A percentile compares a stretch with the other conserved stretches of the same genome.
Evolutionary conservation across 768 basidiomycete species (phyloP).

Genomic region (Calocera viscosa): DNA sequence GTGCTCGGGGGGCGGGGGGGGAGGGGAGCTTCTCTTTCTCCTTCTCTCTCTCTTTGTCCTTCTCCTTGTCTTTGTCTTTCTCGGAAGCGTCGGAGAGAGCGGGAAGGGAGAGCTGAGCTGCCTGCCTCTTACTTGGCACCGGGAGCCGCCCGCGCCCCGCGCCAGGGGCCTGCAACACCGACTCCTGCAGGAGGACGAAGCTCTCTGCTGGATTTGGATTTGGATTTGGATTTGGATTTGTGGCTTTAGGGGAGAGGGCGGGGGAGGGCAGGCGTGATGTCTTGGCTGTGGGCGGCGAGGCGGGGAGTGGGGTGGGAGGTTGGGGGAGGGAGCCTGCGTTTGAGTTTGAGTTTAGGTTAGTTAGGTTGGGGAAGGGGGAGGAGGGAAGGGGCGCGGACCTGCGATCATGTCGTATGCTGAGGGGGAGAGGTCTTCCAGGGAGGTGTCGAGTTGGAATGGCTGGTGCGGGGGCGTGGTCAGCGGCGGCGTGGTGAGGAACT

Average conservation of each 20-base stretch:
- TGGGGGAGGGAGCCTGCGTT: slow-evolving; percentile 36
- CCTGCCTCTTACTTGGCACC: too few relatives aligned
- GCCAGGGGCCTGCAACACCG: neutral
- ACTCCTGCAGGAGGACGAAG: slow-evolving; percentile 7
- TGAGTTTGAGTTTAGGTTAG: neutral
- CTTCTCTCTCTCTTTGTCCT: too few relatives aligned
- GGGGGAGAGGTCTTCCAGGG: slow-evolving; percentile 72
- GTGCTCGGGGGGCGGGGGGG: slow-evolving; percentile 50
- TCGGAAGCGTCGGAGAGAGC: too few relatives aligned
- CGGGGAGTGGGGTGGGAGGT: slow-evolving; percentile 30
- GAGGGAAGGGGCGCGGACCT: slow-evolving; percentile 31
- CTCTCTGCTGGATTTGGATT: neutral
- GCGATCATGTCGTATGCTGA: slow-evolving; percentile 81
- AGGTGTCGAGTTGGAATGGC: slow-evolving; percentile 83
- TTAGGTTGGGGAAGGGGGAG: neutral
- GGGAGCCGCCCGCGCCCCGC: neutral
- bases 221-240: slow-evolving; percentile 24
- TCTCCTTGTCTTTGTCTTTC: too few relatives aligned
- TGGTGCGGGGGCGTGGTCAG: slow-evolving; percentile 27
- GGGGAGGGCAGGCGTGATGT: too few relatives aligned
- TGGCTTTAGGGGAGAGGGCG: neutral
- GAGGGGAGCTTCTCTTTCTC: too few relatives aligned
- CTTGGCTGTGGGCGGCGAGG: slow-evolving; percentile 24
- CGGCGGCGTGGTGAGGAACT: too few relatives aligned
- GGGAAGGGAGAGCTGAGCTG: neutral